Base-by-base conservation (phyloP, 768 basidiomycete species). In the Crepidotus variabilis region DNA sequence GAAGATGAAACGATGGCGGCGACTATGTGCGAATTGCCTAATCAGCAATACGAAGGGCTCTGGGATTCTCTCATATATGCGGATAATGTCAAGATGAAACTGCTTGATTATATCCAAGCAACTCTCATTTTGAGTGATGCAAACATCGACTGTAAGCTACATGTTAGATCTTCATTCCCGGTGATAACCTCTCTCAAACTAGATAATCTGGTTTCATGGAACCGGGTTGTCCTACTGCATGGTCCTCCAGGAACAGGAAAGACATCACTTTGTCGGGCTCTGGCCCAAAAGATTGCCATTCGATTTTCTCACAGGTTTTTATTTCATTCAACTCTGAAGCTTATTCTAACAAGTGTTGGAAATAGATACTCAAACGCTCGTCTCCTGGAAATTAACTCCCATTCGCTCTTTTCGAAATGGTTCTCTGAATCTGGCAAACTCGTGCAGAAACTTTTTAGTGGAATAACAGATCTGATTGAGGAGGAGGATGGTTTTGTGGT, bases 391-490 rank as follows among this genome's bases (percentile, higher is more conserved):
- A 97, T 99, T 66, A 98, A 98, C 68, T 95, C 97, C 0, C 97
- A 98, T 72, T 98, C 95, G 1, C 80, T 99, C 14, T 98, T 99
- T 69, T 95, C 93, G 14, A 91, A 94, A 63, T 99, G 97, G 96
- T 99, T 98, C 73, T 98, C 95, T 0, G 97, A 99, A 68, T 97
- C 94, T 0, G 97, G 97, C 14, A 99, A 99, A 70, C 84, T 99
- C 24, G 97, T 99, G 1, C 96, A 98, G 65, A 84, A 90, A 48
- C 77, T 99, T 16, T 99, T 98, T 68, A 83, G 79, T 36, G 90
- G 82, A 57, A 93, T 99, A 55, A 90, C 82, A 36, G 94, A 97
- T 61, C 80, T 98, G 72, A 88, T 91, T 0, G 94, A 97, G 50
- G 94, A 98, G 63, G 92, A 95, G 60, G 85, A 87, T 55, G 84